Percentiles rank a stretch among this genome's conserved stretches.
These are phyloP conservation scores for Rhinocladiella similis DNA, from an alignment of 2,329 filamentous ascomycete genomes.

Conservation along the genomic window DNA sequence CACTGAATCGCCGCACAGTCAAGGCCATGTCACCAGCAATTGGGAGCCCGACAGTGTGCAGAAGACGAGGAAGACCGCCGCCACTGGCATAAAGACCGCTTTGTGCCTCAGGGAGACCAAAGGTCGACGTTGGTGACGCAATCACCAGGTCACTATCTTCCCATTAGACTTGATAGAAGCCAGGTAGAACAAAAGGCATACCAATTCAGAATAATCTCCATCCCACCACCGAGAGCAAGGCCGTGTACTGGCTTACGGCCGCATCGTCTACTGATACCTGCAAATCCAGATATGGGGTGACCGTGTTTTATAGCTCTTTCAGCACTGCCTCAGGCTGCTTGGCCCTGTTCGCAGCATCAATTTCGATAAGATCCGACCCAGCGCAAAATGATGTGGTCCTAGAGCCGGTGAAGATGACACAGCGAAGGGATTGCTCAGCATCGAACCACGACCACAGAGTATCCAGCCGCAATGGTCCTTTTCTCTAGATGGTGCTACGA, in stretches of 20 bases:
- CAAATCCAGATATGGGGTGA: constrained; percentile 41
- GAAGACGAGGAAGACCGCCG: constrained; percentile 70
- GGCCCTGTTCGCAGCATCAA: constrained; percentile 29
- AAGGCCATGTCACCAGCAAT: constrained; percentile 72
- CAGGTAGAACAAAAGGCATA: constrained; percentile 1
- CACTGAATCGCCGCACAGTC: constrained; percentile 60
- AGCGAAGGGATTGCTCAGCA: constrained; percentile 41
- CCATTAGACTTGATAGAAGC: too few relatives aligned
- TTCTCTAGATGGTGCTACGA: too few relatives aligned
- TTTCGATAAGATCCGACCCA: constrained; percentile 48
- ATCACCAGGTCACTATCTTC: constrained; percentile 65
- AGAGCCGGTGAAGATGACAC: constrained; percentile 45
- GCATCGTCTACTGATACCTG: constrained; percentile 53
- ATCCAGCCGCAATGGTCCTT: too few relatives aligned
- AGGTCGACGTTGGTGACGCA: constrained; percentile 57
- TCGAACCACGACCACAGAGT: too few relatives aligned
- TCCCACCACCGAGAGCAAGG: constrained; percentile 71
- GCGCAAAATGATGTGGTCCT: constrained; percentile 46
- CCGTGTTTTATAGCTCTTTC: too few relatives aligned
- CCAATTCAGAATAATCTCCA: constrained; percentile 59
- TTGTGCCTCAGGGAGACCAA: constrained; percentile 70
- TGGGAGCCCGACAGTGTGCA: constrained; percentile 65
- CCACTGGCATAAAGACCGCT: constrained; percentile 70
- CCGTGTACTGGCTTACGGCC: constrained; percentile 79
- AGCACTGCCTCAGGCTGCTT: constrained; percentile 31